Evolutionary conservation across 2,329 filamentous ascomycete genomes (phyloP).

Genomic region (Hypomyces rosellus): DNA sequence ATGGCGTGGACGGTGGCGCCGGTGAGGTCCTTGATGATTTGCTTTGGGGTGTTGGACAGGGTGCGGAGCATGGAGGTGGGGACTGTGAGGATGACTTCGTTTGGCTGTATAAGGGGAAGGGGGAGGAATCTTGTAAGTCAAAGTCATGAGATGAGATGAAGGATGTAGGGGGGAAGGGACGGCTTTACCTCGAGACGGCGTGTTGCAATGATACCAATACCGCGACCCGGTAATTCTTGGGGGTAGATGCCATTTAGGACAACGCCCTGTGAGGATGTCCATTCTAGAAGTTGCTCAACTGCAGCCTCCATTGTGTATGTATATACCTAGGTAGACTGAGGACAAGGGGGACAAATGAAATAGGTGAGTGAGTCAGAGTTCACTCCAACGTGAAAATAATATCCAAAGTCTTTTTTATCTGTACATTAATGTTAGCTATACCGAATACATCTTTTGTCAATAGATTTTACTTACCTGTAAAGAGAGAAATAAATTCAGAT

Average conservation of each 20-base stretch:
- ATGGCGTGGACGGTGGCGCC: constrained; percentile 60
- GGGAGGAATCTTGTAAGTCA: not conserved
- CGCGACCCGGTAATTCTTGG: constrained; percentile 61
- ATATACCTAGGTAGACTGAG: not conserved
- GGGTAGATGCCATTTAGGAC: constrained; percentile 61
- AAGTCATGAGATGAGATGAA: too few species aligned
- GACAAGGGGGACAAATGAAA: too few species aligned
- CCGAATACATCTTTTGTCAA: too few species aligned
- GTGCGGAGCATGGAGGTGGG: constrained; percentile 59
- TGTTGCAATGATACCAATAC: constrained; percentile 71
- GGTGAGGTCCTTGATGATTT: constrained; percentile 46
- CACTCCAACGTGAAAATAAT: too few species aligned
- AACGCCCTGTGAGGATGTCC: constrained; percentile 61
- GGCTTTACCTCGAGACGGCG: constrained; percentile 54
- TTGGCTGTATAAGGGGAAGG: constrained; percentile 20
- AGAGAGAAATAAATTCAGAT: too few species aligned
- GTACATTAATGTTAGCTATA: too few species aligned
- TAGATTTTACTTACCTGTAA: too few species aligned
- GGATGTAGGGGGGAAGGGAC: not conserved
- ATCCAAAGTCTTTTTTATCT: too few species aligned
- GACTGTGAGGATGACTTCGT: constrained; percentile 57
- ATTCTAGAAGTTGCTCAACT: constrained; percentile 53
- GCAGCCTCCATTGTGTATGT: constrained; percentile 13
- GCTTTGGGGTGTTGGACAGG: constrained; percentile 50
- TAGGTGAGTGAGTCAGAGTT: too few species aligned